phyloP scores from a whole-genome alignment of 1,139 yeast species.

The Saccharomyces hybrid region DNA sequence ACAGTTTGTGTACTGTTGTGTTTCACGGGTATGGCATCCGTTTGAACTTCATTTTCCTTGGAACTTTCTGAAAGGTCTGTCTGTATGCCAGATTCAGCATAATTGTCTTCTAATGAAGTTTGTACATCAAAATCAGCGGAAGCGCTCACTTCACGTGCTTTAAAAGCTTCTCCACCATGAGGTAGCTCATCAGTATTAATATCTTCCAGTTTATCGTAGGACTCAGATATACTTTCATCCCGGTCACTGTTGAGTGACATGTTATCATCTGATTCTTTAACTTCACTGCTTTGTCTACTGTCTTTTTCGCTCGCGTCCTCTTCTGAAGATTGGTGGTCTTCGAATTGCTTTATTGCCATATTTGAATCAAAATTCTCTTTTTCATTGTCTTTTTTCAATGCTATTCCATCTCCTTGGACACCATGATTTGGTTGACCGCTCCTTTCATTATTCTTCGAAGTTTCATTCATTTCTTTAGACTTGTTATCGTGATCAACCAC shows the following conservation, averaged over 20 bases:
- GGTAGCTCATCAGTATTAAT: slow-evolving; percentile 5
- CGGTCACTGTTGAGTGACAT: neutral
- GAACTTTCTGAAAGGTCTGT: neutral
- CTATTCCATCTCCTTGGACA: slow-evolving; percentile 2
- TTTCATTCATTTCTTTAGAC: neutral
- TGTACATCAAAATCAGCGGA: neutral
- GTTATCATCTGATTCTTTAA: neutral
- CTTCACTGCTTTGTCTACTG: neutral
- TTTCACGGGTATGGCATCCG: slow-evolving; percentile 4
- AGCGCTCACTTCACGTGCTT: slow-evolving; percentile 1
- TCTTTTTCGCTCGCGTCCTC: neutral
- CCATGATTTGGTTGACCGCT: slow-evolving; percentile 2
- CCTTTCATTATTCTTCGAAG: neutral
- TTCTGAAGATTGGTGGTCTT: neutral
- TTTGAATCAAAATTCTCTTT: neutral
- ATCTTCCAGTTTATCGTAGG: slow-evolving; percentile 18
- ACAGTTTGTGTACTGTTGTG: slow-evolving; percentile 9
- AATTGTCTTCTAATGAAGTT: neutral
- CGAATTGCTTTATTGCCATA: neutral
- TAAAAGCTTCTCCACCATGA: slow-evolving; percentile 5
- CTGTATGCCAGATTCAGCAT: neutral
- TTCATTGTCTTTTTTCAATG: neutral
- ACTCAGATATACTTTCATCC: slow-evolving; percentile 8
- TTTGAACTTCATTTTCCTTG: slow-evolving; percentile 8
- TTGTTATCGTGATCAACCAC: neutral